These are phyloP conservation scores for Plantago coronopus DNA, from an alignment of 305 asterid genomes.

Conservation along the genomic window DNA sequence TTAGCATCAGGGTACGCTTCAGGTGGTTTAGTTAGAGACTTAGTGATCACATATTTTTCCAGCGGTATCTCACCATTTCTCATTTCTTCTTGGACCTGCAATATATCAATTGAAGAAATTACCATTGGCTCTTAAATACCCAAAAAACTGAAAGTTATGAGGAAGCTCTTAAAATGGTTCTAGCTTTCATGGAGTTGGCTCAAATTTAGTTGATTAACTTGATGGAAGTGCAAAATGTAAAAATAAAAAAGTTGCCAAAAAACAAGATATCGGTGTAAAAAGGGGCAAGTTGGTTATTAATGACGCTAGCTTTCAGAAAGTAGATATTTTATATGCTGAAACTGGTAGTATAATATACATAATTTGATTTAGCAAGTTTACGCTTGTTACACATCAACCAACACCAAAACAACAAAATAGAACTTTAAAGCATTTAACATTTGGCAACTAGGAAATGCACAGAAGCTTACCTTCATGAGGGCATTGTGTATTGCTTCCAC, in stretches of 20 bases:
- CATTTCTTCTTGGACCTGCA: slow-evolving; percentile 90
- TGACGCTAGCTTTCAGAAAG: neutral
- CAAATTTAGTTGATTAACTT: neutral
- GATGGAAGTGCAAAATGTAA: too few species aligned
- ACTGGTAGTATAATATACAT: too few species aligned
- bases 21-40: slow-evolving; percentile 88
- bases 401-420: too few species aligned
- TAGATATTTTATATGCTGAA: too few species aligned
- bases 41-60: slow-evolving; percentile 86
- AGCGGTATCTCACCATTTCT: slow-evolving; percentile 82
- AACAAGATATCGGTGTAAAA: neutral
- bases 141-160: neutral
- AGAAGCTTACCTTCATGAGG: slow-evolving; percentile 63
- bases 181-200: too few species aligned
- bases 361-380: too few species aligned
- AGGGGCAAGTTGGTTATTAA: too few species aligned
- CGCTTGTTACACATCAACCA: too few species aligned
- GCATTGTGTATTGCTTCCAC: slow-evolving; percentile 85
- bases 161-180: too few species aligned
- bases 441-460: slow-evolving; percentile 14
- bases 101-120: neutral
- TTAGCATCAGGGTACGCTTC: slow-evolving; percentile 95
- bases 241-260: too few species aligned
- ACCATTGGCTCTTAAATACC: too few species aligned
- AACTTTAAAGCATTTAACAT: slow-evolving; percentile 6